These are phyloP conservation scores for Hygrophoropsis aurantiaca DNA, from an alignment of 768 basidiomycete genomes.

Conservation along the genomic window DNA sequence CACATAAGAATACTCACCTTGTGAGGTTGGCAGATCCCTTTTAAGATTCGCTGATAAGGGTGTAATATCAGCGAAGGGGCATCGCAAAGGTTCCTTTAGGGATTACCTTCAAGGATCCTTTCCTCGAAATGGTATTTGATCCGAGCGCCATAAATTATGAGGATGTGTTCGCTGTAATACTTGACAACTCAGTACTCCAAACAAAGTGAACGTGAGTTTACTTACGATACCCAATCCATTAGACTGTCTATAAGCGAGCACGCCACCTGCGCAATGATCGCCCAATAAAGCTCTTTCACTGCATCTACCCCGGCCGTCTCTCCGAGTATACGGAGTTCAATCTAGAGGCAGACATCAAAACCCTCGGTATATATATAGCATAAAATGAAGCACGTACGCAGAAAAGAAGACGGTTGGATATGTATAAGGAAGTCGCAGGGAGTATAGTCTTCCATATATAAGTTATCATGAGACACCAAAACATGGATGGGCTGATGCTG, in stretches of 20 bases:
- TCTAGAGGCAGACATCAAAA: constrained; percentile 10
- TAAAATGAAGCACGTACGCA: constrained; percentile 10
- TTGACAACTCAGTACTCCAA: background rate
- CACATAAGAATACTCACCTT: too few relatives aligned
- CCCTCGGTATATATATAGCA: background rate
- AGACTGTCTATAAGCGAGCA: constrained; percentile 17
- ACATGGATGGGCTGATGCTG: constrained; percentile 18
- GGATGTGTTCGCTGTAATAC: constrained; percentile 4
- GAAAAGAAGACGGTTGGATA: constrained; percentile 20
- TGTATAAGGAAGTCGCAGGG: constrained; percentile 16
- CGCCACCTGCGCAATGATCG: constrained; percentile 9
- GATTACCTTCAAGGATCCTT: constrained; percentile 17
- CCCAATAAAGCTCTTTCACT: constrained; percentile 8
- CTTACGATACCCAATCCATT: constrained; percentile 19
- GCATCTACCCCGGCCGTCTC: background rate
- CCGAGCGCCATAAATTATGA: constrained; percentile 11
- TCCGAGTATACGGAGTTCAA: constrained; percentile 16
- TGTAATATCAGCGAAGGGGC: background rate
- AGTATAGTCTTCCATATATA: constrained; percentile 21
- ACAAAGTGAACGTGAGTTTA: background rate
- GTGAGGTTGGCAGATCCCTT: constrained; percentile 21
- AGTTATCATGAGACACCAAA: constrained; percentile 6
- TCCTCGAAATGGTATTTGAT: constrained; percentile 19
- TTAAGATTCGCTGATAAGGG: constrained; percentile 12
- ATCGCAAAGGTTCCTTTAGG: background rate